Evolutionary conservation across 768 basidiomycete species (phyloP), one percentile per base, ranked within the genome.

Genomic region (Suillus placidus): DNA sequence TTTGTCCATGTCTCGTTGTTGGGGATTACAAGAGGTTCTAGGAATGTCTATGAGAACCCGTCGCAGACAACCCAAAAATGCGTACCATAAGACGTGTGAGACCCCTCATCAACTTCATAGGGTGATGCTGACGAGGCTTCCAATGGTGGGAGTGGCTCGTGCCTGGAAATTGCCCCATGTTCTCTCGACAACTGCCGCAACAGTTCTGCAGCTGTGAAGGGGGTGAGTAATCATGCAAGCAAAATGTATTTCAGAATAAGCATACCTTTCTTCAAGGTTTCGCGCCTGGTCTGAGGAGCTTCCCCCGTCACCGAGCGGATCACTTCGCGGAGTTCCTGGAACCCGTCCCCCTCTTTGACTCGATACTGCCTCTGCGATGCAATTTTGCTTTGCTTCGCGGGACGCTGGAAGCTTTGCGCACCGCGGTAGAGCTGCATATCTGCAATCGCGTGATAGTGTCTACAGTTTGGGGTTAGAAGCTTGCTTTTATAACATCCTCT

Each of bases 331-430:
- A 76, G 71, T 38, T 77, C 76, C n/a, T 68, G 63, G 68, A 76
- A 77, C 32, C 76, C 72, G 55, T 72, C 73, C 18, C 69, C 70
- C 63, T 77, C 74, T 63, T 75, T 75, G 57, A 68, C 71, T 20
- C 74, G 74, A 37, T 77, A 76, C 34, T 68, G 71, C 62, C 74
- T 66, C 30, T 77, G 75, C 5, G 74, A 74, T 35, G 61, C 54
- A 12, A 49, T 62, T 47, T 68, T 66, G 45, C 56, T 49, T 35
- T 45, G 60, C 56, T 54, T 65, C 26, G 34, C 47, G 6, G 58
- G 58, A 32, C 58, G 58, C 3, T 60, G 58, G 26, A n/a, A 42
- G 26, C 26, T 7, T 26, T 58, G 57, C 16, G 9, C 5, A 14
- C 30, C 20, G 10, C 26, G 38, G 40, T 60, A 42, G 58, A 43